Conservation (phyloP, 331 rosid species). For the Stylosanthes scabra region DNA sequence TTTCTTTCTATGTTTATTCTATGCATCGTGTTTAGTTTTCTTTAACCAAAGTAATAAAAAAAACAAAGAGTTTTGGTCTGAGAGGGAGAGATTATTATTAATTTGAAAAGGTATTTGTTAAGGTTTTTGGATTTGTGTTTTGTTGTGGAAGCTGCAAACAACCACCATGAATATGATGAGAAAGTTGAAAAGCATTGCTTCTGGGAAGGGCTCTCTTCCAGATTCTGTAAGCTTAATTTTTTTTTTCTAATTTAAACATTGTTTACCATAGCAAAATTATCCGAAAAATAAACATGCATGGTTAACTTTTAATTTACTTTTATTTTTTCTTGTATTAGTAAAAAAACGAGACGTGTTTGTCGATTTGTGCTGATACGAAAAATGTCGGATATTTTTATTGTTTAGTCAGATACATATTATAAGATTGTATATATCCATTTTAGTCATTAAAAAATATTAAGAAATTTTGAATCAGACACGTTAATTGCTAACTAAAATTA, state of each 20-base stretch:
- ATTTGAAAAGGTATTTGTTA: constrained; percentile 25
- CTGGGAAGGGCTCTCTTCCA: constrained; percentile 88
- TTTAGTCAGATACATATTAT: too few species aligned
- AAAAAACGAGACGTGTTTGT: not conserved
- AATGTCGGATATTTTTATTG: too few species aligned
- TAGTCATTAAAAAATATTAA: too few species aligned
- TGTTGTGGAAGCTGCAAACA: constrained; percentile 38
- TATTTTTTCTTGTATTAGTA: too few species aligned
- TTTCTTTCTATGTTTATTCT: constrained; percentile 35
- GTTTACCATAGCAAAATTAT: not conserved
- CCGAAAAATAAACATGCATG: too few species aligned
- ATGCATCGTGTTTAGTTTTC: constrained; percentile 3
- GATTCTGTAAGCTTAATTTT: constrained; percentile 71
- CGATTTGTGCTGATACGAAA: constrained; percentile 18
- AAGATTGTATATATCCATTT: too few species aligned
- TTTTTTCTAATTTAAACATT: too few species aligned
- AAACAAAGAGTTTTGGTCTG: not conserved
- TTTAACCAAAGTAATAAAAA: not conserved
- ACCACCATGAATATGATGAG: constrained; percentile 92
- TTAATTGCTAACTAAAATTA: too few species aligned
- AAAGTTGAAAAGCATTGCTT: constrained; percentile 96
- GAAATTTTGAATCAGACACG: too few species aligned
- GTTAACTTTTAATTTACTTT: too few species aligned
- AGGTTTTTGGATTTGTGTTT: constrained; percentile 52
- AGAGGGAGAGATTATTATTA: not conserved